phyloP scores from a whole-genome alignment of 1,284 basidiomycete species.

The Heliocybe sulcata region DNA sequence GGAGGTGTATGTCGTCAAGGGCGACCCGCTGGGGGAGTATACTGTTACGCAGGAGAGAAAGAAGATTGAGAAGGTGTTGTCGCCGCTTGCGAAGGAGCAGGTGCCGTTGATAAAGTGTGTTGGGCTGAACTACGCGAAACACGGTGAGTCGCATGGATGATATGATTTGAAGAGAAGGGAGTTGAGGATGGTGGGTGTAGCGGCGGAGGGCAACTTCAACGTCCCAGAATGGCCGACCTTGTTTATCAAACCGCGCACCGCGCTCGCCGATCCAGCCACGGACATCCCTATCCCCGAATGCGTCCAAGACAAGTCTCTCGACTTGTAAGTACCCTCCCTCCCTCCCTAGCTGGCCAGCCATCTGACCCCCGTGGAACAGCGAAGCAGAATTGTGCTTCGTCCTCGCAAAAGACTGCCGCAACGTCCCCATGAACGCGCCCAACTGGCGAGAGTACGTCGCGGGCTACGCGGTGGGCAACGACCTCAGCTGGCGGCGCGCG shows the following conservation, averaged over 20 bases:
- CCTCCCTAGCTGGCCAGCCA: neutral
- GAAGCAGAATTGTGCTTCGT: neutral
- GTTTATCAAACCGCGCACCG: neutral
- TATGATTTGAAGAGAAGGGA: neutral
- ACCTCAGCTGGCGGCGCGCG: neutral
- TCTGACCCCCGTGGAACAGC: neutral
- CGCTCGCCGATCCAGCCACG: neutral
- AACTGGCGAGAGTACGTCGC: neutral
- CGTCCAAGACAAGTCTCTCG: neutral
- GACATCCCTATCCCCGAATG: neutral
- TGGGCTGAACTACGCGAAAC: conserved; percentile 1
- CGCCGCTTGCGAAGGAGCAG: neutral
- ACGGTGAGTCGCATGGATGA: neutral
- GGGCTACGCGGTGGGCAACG: neutral
- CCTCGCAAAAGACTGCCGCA: neutral
- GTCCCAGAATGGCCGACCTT: neutral
- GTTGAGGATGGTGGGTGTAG: neutral
- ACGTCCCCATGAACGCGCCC: neutral
- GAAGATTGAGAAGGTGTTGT: neutral
- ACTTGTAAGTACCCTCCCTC: neutral
- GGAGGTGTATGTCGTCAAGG: neutral
- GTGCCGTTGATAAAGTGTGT: neutral
- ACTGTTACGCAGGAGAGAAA: neutral
- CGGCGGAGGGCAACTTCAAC: neutral
- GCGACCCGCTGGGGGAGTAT: neutral